Base-by-base conservation (phyloP, 2,329 filamentous ascomycete genomes). In the Fusarium falciforme region DNA sequence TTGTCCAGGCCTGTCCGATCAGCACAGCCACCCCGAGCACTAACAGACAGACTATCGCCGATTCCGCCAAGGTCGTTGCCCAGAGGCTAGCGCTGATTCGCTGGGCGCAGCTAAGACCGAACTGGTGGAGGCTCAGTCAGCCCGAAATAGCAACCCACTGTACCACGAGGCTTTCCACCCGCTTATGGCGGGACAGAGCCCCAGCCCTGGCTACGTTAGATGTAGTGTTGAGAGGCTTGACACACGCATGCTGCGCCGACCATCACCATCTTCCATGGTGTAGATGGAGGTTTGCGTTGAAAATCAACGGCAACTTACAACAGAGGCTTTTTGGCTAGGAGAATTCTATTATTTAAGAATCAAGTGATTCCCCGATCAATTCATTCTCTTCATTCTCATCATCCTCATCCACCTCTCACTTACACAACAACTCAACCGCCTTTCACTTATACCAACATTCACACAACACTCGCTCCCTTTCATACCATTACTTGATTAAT, bases 71-170 rank as follows among this genome's bases (percentile, higher is more conserved):
- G 55, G 67, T 17, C 42, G 57, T 58, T 72, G 17, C 17, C 20
- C 42, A 55, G 36, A 11, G 58, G 33, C 44, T 72, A 73, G 61
- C 47, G 66, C 70, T 70, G 58, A 63, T 63, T 44, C 55, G 61
- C 20, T 63, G 10, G 57, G 52, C 55, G 35, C 67, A 68, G 40
- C 67, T 67, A 33, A 22, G 9, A 44, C 14, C 33, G 27, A 31
- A 22, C 27, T 14, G n/a, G 27, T 16, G 47, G 36, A 67, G 59
- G 59, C 60, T 44, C 29, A 59, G 36, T 17, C 44, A 68, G 35
- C 70, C 60, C 44, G 71, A 62, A 71, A 73, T 74, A 73, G 71
- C n/a, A 62, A 29, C 49, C 33, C 25, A 35, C 35, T n/a, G 22
- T 29, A 40, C 38, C 54, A 58, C 54, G 55, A 59, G 55, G 35